Evolutionary conservation across 768 basidiomycete genomes (phyloP), one percentile per base, ranked within the genome.

Genomic region (Epithele typhae): DNA sequence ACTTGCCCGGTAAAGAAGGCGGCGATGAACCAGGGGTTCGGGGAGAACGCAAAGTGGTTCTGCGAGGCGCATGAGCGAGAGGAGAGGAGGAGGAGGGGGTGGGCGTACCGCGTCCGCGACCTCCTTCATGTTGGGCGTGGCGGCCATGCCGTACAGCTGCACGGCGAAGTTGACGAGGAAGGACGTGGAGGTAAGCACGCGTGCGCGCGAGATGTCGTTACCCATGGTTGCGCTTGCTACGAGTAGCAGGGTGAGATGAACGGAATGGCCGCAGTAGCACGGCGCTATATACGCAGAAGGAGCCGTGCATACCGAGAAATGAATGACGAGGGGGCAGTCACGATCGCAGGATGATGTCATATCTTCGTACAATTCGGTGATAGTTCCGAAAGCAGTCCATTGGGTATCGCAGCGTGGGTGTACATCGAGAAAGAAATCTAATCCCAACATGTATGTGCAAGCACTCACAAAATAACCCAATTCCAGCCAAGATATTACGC

Each of bases 41-140:
- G 62, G 4, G 64, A 66, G 49, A 64, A 66, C 1, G 64, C 65
- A 22, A 59, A 66, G 36, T 65, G 62, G 37, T 66, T 62, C 65
- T 66, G 30, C 5, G 32, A 22, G 24, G 10, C n/a, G 25, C 12
- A 38, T 9, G 5, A 1, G 5, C 15, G 12, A 10, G 7, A 11
- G 37, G 18, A 11, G 8, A 32, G 43, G 14, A 14, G 22, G 18
- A 34, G 15, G 39, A 4, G 17, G 8, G 46, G 7, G 30, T 32
- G 30, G 9, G 48, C 61, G 23, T 30, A 65, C 65, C 22, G 54
- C 56, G 23, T 65, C 64, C 7, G 63, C 61, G 14, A 66, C 39
- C 19, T 64, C 59, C 41, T 65, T 66, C 61, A 64, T 64, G 37
- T 60, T 66, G 7, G 65, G 65, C 7, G 45, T 60, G 1, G 57